Conservation (phyloP, 2,329 filamentous ascomycete genomes). For the Curvularia verruculosa region DNA sequence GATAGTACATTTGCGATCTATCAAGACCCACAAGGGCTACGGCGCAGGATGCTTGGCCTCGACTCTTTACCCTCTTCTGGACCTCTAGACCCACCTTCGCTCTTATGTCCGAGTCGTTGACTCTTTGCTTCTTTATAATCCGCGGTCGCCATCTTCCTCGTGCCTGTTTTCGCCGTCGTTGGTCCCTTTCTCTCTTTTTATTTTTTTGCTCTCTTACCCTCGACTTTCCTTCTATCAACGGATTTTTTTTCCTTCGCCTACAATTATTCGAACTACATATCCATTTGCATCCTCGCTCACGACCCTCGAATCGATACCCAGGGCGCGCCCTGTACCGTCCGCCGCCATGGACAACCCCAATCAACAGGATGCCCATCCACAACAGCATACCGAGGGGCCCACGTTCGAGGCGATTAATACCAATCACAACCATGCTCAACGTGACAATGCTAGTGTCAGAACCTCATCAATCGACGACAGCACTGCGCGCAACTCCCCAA, state of each 20-base stretch:
- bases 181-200: conserved; percentile 15
- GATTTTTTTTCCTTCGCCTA: conserved; percentile 10
- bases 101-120: conserved; percentile 22
- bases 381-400: conserved; percentile 30
- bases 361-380: conserved; percentile 26
- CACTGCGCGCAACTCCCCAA: conserved; percentile 30
- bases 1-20: conserved; percentile 8
- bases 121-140: conserved; percentile 16
- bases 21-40: conserved; percentile 14
- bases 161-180: neutral
- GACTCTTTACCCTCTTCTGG: conserved; percentile 12
- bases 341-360: conserved; percentile 36
- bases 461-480: conserved; percentile 31
- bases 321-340: conserved; percentile 28
- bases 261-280: conserved; percentile 12
- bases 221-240: neutral
- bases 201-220: conserved; percentile 12
- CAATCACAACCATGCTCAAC: conserved; percentile 21
- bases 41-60: conserved; percentile 5
- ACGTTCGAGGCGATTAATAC: conserved; percentile 41
- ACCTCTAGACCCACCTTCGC: neutral
- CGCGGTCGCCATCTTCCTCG: conserved; percentile 1
- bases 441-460: conserved; percentile 26
- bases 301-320: conserved; percentile 5
- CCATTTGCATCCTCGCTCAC: neutral